phyloP scores from a whole-genome alignment of 2,329 filamentous ascomycete species.

The Diplodia intermedia region DNA sequence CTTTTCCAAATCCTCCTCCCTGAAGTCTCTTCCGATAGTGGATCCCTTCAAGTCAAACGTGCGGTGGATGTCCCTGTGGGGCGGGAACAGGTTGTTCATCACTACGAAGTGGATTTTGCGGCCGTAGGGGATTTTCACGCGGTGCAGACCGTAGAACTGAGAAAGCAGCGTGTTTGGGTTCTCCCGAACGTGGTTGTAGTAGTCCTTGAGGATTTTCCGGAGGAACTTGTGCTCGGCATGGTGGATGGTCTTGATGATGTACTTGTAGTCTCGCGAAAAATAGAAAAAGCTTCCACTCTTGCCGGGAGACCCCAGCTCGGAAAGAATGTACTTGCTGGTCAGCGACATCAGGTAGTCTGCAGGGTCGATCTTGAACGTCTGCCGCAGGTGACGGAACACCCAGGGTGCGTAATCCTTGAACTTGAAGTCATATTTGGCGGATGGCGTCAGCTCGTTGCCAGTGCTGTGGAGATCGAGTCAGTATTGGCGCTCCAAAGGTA shows the following conservation, averaged over 20 bases:
- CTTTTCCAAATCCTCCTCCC: constrained; percentile 82
- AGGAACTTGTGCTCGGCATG: constrained; percentile 91
- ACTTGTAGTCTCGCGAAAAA: constrained; percentile 99
- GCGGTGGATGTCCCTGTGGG: constrained; percentile 94
- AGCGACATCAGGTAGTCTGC: constrained; percentile 98
- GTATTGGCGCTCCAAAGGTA: constrained; percentile 9
- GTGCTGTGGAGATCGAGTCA: constrained; percentile 62
- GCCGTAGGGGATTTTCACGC: constrained; percentile 97
- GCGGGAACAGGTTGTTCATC: constrained; percentile 99
- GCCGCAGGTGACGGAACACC: constrained; percentile 93
- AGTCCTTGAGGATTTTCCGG: constrained; percentile 83
- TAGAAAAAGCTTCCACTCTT: constrained; percentile 99
- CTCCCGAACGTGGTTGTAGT: constrained; percentile 88
- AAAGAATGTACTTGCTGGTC: constrained; percentile 98
- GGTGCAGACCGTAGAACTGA: constrained; percentile 95
- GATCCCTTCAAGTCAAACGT: constrained; percentile 98
- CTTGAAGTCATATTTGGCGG: constrained; percentile 99
- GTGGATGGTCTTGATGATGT: constrained; percentile 99
- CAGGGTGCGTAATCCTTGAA: constrained; percentile 99
- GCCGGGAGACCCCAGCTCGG: constrained; percentile 93
- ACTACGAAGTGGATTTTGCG: constrained; percentile 99
- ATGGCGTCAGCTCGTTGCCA: constrained; percentile 95
- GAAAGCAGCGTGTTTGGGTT: constrained; percentile 97
- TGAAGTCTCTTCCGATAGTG: constrained; percentile 89
- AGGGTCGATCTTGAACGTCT: constrained; percentile 88